Percentiles rank a stretch among this genome's conserved stretches.
These are phyloP conservation scores for Obelidium mucronatum DNA, from an alignment of 192 early-diverging fungal genomes.

Conservation along the genomic window DNA sequence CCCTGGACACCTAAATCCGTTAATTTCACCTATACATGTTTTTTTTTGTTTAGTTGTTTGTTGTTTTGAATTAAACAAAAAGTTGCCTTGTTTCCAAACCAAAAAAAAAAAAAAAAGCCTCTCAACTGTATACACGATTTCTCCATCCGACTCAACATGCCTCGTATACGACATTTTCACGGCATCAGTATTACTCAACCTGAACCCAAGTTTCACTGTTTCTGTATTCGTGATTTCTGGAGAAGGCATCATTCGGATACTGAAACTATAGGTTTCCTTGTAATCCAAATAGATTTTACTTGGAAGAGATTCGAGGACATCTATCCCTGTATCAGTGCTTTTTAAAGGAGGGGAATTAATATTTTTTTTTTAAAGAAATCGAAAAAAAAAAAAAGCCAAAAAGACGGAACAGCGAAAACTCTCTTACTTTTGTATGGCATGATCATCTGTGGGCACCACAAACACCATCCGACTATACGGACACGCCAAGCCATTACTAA, in stretches of 20 bases:
- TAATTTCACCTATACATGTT: not conserved
- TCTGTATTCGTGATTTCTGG: not conserved
- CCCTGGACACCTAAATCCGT: constrained; percentile 18
- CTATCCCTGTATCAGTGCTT: not conserved
- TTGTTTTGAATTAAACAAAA: too few relatives aligned
- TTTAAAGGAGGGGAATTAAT: not conserved
- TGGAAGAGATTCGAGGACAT: constrained; percentile 6
- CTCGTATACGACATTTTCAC: not conserved
- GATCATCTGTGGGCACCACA: not conserved
- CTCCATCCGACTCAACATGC: not conserved
- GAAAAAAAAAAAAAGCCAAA: not conserved
- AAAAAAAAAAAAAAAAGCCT: too few relatives aligned
- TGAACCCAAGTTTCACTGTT: not conserved
- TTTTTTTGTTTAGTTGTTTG: not conserved
- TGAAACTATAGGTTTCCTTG: constrained; percentile 4
- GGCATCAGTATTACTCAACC: not conserved
- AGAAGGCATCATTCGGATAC: not conserved
- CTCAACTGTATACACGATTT: constrained; percentile 10
- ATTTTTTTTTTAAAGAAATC: too few relatives aligned
- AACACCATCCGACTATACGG: constrained; percentile 17
- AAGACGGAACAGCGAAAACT: not conserved
- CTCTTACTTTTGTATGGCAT: not conserved
- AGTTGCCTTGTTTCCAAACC: too few relatives aligned
- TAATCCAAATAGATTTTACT: constrained; percentile 15
- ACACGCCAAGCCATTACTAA: not conserved